A percentile compares a stretch with the other conserved stretches of the same genome.
Evolutionary conservation across 768 basidiomycete genomes (phyloP).

Genomic region (Fomitopsis pulvina): DNA sequence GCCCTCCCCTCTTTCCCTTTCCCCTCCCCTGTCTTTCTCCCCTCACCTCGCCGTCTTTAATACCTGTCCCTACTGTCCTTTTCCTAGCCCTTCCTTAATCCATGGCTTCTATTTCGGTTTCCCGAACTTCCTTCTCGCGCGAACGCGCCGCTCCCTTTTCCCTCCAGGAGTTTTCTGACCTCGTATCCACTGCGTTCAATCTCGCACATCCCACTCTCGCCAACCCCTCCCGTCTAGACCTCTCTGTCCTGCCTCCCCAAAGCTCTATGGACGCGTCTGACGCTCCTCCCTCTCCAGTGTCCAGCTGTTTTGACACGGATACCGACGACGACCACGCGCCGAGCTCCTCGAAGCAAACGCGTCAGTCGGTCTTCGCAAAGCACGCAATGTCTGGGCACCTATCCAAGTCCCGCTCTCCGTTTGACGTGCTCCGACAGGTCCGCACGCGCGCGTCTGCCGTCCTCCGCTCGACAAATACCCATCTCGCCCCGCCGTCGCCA

Average conservation of each 20-base stretch:
- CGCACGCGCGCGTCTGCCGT: conserved; percentile 22
- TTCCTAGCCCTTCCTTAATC: not conserved
- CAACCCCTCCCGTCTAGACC: conserved; percentile 2
- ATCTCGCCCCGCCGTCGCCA: conserved; percentile 7
- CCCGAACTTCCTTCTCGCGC: not conserved
- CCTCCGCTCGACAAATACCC: conserved; percentile 8
- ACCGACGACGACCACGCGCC: conserved; percentile 7
- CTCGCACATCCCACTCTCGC: conserved; percentile 4
- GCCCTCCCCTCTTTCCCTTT: not conserved
- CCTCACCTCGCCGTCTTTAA: conserved; percentile 1
- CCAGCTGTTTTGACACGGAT: conserved; percentile 12
- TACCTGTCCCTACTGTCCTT: not conserved
- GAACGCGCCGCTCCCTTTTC: conserved; percentile 11
- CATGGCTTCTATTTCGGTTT: not conserved
- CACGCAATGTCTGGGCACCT: not conserved
- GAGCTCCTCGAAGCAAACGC: not conserved
- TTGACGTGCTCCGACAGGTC: conserved; percentile 18
- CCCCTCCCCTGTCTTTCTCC: not conserved
- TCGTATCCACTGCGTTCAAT: conserved; percentile 22
- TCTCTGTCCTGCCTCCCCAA: not conserved
- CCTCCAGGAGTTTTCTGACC: conserved; percentile 22
- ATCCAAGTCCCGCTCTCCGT: conserved; percentile 12
- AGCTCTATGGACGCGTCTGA: not conserved
- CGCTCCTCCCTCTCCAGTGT: conserved; percentile 3
- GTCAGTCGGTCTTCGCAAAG: not conserved